Evolutionary conservation across 352 stramenopile species (phyloP).

Genomic region (Hyaloperonospora arabidopsidis): DNA sequence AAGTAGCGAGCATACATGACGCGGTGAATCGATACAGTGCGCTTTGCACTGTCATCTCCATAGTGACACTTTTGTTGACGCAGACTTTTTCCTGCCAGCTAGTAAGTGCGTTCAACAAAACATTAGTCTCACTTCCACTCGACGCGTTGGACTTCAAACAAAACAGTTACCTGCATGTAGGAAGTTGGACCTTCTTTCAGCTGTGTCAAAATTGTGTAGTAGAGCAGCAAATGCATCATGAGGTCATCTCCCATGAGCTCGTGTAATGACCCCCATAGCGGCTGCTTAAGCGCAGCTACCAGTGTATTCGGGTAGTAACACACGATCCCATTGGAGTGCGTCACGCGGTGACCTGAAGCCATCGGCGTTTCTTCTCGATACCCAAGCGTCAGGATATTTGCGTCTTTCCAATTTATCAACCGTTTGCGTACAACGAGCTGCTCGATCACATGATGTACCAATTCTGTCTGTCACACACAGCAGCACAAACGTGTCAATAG

Average conservation of each 20-base stretch:
- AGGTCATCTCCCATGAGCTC: slow-evolving; percentile 54
- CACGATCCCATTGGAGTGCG: slow-evolving; percentile 53
- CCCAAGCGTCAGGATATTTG: slow-evolving; percentile 61
- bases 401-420: slow-evolving; percentile 30
- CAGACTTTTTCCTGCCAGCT: slow-evolving; percentile 50
- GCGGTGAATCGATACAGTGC: slow-evolving; percentile 45
- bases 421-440: slow-evolving; percentile 37
- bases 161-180: slow-evolving; percentile 45
- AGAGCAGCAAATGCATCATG: slow-evolving; percentile 52
- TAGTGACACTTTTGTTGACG: slow-evolving; percentile 20
- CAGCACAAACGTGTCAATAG: not conserved
- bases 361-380: slow-evolving; percentile 47
- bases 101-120: not conserved
- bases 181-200: slow-evolving; percentile 23
- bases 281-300: slow-evolving; percentile 50
- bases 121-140: not conserved
- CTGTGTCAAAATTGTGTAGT: slow-evolving; percentile 52
- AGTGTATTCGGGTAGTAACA: slow-evolving; percentile 73
- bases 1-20: slow-evolving; percentile 53
- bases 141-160: not conserved
- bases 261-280: slow-evolving; percentile 45
- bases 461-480: slow-evolving; percentile 25
- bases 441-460: slow-evolving; percentile 48
- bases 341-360: slow-evolving; percentile 39
- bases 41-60: slow-evolving; percentile 1